These are phyloP conservation scores for Purshia tridentata DNA, from an alignment of 306 rosid genomes.

Conservation along the genomic window DNA sequence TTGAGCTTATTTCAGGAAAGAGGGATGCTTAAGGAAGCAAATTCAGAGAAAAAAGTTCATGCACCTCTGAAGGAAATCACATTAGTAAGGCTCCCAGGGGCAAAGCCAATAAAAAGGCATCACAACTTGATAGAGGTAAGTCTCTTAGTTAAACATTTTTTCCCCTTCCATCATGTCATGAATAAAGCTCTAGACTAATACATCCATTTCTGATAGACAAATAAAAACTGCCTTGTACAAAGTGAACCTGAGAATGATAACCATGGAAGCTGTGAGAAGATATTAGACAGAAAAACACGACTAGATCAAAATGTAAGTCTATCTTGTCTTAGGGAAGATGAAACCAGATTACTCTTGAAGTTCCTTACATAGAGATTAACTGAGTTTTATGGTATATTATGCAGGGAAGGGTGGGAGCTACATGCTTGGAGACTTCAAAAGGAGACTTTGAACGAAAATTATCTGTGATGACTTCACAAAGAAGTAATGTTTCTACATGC, in stretches of 20 bases:
- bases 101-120: conserved; percentile 36
- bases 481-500: conserved; percentile 21
- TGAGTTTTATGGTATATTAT: conserved; percentile 17
- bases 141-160: not conserved
- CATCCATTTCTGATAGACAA: conserved; percentile 33
- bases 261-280: conserved; percentile 38
- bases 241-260: conserved; percentile 21
- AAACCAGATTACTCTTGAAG: not conserved
- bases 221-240: conserved; percentile 29
- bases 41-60: conserved; percentile 53
- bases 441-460: conserved; percentile 30
- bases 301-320: conserved; percentile 41
- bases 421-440: conserved; percentile 20
- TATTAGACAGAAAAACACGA: conserved; percentile 22
- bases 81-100: conserved; percentile 32
- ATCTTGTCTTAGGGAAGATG: not conserved
- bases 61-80: conserved; percentile 52
- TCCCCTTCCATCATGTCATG: not conserved
- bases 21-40: conserved; percentile 84
- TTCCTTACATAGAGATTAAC: not conserved
- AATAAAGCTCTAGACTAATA: conserved; percentile 16
- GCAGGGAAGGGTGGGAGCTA: conserved; percentile 38
- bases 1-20: conserved; percentile 62
- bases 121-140: conserved; percentile 36
- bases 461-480: conserved; percentile 31